These are phyloP conservation scores for Melastoma malabathricum DNA, from an alignment of 345 rosid genomes.

Conservation along the genomic window DNA sequence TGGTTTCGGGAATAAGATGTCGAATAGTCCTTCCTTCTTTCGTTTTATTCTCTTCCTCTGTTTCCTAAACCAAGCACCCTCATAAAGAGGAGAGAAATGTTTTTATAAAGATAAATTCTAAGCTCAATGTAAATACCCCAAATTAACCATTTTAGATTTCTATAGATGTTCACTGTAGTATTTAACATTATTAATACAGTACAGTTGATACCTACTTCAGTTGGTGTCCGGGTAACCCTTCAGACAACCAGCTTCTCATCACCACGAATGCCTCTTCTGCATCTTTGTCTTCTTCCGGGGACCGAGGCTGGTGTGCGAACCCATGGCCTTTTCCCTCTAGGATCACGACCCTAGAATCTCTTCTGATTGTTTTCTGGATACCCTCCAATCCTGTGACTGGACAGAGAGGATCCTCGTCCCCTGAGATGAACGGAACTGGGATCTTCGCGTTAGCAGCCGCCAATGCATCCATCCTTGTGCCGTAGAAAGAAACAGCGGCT, in stretches of 20 bases:
- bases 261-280: constrained; percentile 59
- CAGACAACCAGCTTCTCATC: constrained; percentile 63
- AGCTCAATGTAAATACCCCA: no score
- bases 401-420: constrained; percentile 67
- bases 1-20: no score
- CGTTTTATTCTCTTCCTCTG: no score
- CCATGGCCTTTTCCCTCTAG: constrained; percentile 68
- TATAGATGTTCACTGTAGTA: no score
- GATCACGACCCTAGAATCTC: constrained; percentile 37
- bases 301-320: constrained; percentile 58
- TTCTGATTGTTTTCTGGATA: constrained; percentile 30
- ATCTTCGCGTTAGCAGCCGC: constrained; percentile 33
- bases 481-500: constrained; percentile 64
- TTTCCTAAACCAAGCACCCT: no score
- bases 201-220: no score
- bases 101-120: no score
- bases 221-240: constrained; percentile 22
- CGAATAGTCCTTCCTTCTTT: no score
- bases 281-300: constrained; percentile 64
- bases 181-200: no score
- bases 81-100: no score
- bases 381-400: constrained; percentile 27
- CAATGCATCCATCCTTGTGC: constrained; percentile 53
- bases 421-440: constrained; percentile 62
- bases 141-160: no score